These are phyloP conservation scores for Epichloe baconii DNA, from an alignment of 2,329 filamentous ascomycete genomes.

Conservation along the genomic window DNA sequence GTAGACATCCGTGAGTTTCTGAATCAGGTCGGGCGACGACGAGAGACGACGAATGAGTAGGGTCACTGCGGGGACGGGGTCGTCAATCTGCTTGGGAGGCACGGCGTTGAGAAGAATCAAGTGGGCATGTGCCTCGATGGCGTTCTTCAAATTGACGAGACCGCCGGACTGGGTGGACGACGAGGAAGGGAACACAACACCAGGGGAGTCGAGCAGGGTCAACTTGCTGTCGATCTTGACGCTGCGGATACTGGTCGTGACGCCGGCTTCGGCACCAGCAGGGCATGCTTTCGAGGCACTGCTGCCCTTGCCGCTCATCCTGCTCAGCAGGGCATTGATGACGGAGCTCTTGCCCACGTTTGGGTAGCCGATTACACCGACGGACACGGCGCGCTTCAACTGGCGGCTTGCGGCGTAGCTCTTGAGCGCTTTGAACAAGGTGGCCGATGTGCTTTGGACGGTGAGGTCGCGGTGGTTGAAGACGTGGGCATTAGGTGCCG, in stretches of 20 bases:
- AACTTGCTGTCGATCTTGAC: constrained; percentile 94
- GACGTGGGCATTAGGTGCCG: constrained; percentile 73
- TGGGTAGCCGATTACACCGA: constrained; percentile 89
- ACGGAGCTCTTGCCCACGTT: constrained; percentile 96
- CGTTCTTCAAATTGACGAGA: constrained; percentile 42
- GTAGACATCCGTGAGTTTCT: constrained; percentile 74
- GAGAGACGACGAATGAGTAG: constrained; percentile 75
- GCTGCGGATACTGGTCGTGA: constrained; percentile 75
- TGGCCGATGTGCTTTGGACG: constrained; percentile 70
- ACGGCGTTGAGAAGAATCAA: constrained; percentile 83
- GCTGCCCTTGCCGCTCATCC: constrained; percentile 53
- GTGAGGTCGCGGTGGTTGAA: constrained; percentile 89
- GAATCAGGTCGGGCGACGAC: constrained; percentile 56
- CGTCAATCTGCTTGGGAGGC: constrained; percentile 85
- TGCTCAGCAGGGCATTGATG: constrained; percentile 79
- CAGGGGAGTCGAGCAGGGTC: constrained; percentile 84
- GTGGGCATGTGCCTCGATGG: constrained; percentile 64
- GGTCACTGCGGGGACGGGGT: constrained; percentile 76
- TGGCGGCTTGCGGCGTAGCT: constrained; percentile 72
- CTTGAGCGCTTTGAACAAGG: constrained; percentile 81
- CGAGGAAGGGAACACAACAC: constrained; percentile 80
- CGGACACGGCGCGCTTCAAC: constrained; percentile 77
- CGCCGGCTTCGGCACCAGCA: constrained; percentile 79
- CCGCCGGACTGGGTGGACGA: constrained; percentile 23
- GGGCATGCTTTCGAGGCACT: constrained; percentile 56